Evolutionary conservation across 805 yeast genomes (phyloP), one percentile per base, ranked within the genome.

Genomic region (Lipomyces oligophaga): DNA sequence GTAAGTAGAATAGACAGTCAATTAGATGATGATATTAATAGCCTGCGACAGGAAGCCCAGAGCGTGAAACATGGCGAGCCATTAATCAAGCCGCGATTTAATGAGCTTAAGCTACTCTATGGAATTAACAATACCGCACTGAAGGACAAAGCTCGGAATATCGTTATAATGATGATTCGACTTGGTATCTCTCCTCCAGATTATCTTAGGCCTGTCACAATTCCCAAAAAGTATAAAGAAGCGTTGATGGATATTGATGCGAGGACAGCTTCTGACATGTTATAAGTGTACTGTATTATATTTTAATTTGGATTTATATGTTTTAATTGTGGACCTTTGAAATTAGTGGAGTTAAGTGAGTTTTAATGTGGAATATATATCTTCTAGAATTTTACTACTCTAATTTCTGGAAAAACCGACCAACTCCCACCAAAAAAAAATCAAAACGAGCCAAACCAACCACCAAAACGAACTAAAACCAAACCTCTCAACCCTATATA

Each of bases 91-190:
- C 18, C 26, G 18, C 15, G 15, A 15, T 31, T 20, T 20, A 27
- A 21, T 3, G 49, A 38, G 22, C 28, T 48, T 6, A 4, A 4
- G n/a, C 20, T 37, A 15, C 47, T 52, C 5, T 22, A 41, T n/a
- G 55, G 55, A n/a, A 36, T 26, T 20, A 28, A 36, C 18, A 47
- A 49, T 25, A 38, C 49, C 18, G 38, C 41, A 35, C 43, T 52
- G 7, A 52, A 52, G 21, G 56, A 52, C 22, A 52, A 52, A 22
- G 56, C 56, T 6, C 36, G 56, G 11, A 47, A 47, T 21, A 34
- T 52, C 18, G 49, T 48, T n/a, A 34, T 49, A 51, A 19, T 13
- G 21, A 15, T 21, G 33, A 8, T 30, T 51, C 15, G 19, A 24
- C 49, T 47, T 24, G 34, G 50, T 41, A 21, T 43, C 2, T 27